phyloP scores from a whole-genome alignment of 2,329 filamentous ascomycete species.

The Blastomyces silverae region DNA sequence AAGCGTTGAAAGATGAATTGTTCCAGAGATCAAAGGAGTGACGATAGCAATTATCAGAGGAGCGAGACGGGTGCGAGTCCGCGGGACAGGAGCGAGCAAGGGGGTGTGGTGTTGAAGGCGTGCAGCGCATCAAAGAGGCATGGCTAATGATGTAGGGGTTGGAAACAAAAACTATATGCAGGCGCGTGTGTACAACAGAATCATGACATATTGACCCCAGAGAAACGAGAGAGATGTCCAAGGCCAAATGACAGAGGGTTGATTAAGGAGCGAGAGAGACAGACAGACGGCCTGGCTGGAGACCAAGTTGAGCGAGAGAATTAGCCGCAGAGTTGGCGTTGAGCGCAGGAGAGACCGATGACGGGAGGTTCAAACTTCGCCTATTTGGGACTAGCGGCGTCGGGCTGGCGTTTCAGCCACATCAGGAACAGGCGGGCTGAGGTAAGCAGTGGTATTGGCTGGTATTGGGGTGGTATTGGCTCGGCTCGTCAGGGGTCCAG shows the following conservation, averaged over 20 bases:
- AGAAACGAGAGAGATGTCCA: background rate
- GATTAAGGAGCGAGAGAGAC: background rate
- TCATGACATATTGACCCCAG: background rate
- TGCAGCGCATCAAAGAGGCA: background rate
- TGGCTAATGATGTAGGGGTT: background rate
- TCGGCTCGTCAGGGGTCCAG: background rate
- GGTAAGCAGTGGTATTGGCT: background rate
- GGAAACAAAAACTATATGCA: background rate
- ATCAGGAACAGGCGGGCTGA: background rate
- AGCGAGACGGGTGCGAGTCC: background rate
- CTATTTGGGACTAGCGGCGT: constrained; percentile 1
- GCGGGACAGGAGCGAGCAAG: background rate
- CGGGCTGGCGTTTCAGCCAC: constrained; percentile 4
- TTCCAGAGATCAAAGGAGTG: background rate
- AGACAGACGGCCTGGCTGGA: background rate
- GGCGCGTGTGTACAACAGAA: background rate
- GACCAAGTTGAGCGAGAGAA: background rate
- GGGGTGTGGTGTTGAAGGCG: background rate
- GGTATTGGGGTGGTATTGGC: background rate
- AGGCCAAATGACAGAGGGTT: no score
- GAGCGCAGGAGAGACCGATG: background rate
- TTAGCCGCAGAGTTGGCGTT: constrained; percentile 2
- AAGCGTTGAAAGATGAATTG: background rate
- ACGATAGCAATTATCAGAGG: background rate
- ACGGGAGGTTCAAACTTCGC: background rate